These are phyloP conservation scores for Candida pseudocylindracea DNA, from an alignment of 1,139 yeast species.

Conservation along the genomic window DNA sequence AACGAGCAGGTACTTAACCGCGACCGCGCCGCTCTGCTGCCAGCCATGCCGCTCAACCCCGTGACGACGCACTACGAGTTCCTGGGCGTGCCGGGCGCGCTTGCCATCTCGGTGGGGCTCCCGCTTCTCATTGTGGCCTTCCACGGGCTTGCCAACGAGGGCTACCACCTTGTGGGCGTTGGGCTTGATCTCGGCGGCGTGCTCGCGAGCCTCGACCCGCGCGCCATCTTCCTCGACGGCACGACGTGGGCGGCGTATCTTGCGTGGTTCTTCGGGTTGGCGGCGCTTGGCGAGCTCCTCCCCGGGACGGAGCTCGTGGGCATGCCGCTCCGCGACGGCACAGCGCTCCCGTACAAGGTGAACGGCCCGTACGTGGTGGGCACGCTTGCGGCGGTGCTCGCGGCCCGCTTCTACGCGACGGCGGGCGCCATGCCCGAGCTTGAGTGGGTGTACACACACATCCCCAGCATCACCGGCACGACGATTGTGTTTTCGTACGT, in stretches of 20 bases:
- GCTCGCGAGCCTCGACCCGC: slow-evolving; percentile 8
- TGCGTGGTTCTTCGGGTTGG: slow-evolving; percentile 54
- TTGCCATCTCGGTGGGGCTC: slow-evolving; percentile 39
- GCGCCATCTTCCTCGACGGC: slow-evolving; percentile 11
- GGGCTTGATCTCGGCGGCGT: slow-evolving; percentile 17
- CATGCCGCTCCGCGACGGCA: slow-evolving; percentile 52
- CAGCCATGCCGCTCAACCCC: slow-evolving; percentile 29
- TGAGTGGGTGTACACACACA: slow-evolving; percentile 47
- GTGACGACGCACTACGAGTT: slow-evolving; percentile 51
- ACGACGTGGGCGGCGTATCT: slow-evolving; percentile 42
- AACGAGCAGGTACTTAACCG: no score
- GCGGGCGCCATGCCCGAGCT: slow-evolving; percentile 55
- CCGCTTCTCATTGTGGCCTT: slow-evolving; percentile 41
- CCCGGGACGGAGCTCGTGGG: slow-evolving; percentile 64
- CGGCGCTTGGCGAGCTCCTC: slow-evolving; percentile 34
- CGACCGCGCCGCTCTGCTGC: no score
- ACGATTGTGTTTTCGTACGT: slow-evolving; percentile 40
- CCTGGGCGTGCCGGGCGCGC: slow-evolving; percentile 55
- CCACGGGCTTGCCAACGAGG: slow-evolving; percentile 32
- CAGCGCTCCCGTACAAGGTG: slow-evolving; percentile 47
- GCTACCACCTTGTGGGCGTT: slow-evolving; percentile 28
- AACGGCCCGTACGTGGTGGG: slow-evolving; percentile 48
- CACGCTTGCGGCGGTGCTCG: slow-evolving; percentile 20
- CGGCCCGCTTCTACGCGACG: slow-evolving; percentile 25
- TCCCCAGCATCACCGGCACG: slow-evolving; percentile 39